Base-by-base conservation (phyloP, 208 protist species). In the Herpetomonas samuelpessoai region DNA sequence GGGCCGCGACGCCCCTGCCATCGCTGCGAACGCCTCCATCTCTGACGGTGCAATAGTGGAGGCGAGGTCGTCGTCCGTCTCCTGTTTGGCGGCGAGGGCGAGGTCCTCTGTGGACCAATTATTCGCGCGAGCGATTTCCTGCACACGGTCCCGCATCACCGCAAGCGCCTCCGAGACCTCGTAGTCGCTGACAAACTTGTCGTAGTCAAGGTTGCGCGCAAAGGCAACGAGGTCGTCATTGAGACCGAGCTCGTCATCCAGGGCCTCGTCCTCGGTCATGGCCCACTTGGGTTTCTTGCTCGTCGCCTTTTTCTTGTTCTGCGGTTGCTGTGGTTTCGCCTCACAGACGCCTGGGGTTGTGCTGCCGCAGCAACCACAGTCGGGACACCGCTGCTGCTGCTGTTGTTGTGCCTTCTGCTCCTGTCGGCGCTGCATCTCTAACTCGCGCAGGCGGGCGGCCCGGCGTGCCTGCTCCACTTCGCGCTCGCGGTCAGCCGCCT, bases 131-230 rank as follows among this genome's bases (percentile, higher is more conserved):
- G 88, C 86, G 47, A 97, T 83, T 46, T 92, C 71, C 50, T 76
- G 53, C 24, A 97, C 88, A n/a, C 91, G 79, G 30, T 97, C 88
- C 6, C 91, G 88, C 91, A 97, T 97, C 30, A 95, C 76, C 4
- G 64, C 57, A 10, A 97, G 76, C 46, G 91, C 91, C 63, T 94
- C 88, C 9, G 83, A 69, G n/a, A 97, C 83, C 53, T 91, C 88
- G 45, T 89, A 95, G 71, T 97, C 91, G 46, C 70, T 79, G 58
- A 97, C 92, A 49, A 92, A 97, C 60, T 79, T 82, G 26, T 95
- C 88, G 51, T 92, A 97, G 62, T 97, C 87, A 19, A 97, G 76
- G 53, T 86, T 81, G 54, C 81, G 71, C 10, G 91, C 91, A 59
- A 97, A 97, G 47, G 90, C 71, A 45, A 97, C 70, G 2, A 97